Evolutionary conservation across 352 stramenopile genomes (phyloP), one percentile per base, ranked within the genome.

Genomic region (Phytophthora pini): DNA sequence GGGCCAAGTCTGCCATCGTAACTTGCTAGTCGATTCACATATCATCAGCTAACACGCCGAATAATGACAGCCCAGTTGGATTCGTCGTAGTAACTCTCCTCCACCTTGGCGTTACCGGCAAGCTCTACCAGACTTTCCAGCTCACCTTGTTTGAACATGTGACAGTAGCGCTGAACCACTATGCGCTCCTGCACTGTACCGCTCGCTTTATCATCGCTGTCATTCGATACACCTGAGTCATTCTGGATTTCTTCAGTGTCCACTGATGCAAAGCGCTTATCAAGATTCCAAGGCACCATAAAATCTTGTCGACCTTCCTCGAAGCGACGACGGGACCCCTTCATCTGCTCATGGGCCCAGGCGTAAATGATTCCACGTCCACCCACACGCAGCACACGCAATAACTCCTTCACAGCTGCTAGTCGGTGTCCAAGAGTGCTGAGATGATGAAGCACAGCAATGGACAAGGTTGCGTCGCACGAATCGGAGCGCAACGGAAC

Each of bases 91-190:
- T 96, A 95, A 46, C 76, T 88, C 13, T 89, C 70, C 47, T 87
- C 76, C n/a, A 94, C 78, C 10, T 71, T 50, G 1, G 82, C 83
- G 27, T 92, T 80, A 12, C 82, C 84, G 3, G 80, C 77, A n/a
- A 87, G 61, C 24, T 54, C 58, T 17, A 95, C 77, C 6, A 95
- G 60, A 22, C 74, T 74, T 56, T 94, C 82, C 4, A 95, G 67
- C 61, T 95, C 88, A 17, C 88, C 88, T 61, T 94, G 73, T 55
- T 93, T 93, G 50, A 93, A 95, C 82, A 95, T 93, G 83, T 95
- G 88, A 53, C 88, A 95, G 67, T 94, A 95, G n/a, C 88, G 68
- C 61, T 94, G 86, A 58, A 95, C 76, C 15, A 95, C 80, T 22
- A 91, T 61, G 2, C 65, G 71, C 26, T 69, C 62, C 53, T 70